Conservation (phyloP, 108 stramenopile genomes). For the Pseudonitzschia multistriata region DNA sequence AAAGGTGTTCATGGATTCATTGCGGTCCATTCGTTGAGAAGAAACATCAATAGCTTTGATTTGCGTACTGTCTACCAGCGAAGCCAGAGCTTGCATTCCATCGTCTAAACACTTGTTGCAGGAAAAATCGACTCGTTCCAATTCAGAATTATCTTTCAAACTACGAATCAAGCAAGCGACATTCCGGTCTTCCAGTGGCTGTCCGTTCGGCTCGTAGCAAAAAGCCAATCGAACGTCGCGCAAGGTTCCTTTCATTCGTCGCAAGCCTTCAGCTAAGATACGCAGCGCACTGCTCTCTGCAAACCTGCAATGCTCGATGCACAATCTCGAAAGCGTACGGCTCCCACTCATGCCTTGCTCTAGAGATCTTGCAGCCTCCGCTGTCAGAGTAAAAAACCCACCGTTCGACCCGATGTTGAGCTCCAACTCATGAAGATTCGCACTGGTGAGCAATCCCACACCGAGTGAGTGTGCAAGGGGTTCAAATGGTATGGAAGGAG, state of each 20-base stretch:
- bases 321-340: not conserved
- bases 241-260: conserved; percentile 1
- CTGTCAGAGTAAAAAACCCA: conserved; percentile 18
- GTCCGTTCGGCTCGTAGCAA: conserved; percentile 23
- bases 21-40: conserved; percentile 16
- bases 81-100: conserved; percentile 13
- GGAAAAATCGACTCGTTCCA: conserved; percentile 11
- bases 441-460: conserved; percentile 12
- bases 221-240: conserved; percentile 11
- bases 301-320: conserved; percentile 19
- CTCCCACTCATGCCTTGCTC: conserved; percentile 12
- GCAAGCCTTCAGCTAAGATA: not conserved
- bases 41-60: conserved; percentile 16
- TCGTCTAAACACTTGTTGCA: conserved; percentile 18
- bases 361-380: conserved; percentile 20
- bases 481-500: conserved; percentile 14
- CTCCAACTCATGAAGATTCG: not conserved
- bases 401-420: conserved; percentile 8
- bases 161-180: conserved; percentile 1
- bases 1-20: conserved; percentile 12
- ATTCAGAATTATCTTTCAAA: conserved; percentile 2
- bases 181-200: conserved; percentile 14
- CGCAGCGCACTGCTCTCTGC: conserved; percentile 10
- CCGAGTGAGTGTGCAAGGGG: conserved; percentile 23
- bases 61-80: conserved; percentile 4